Percentiles rank a stretch among this genome's conserved stretches.
phyloP scores from a whole-genome alignment of 176 grass and related monocot genomes.

The Pharus latifolius region DNA sequence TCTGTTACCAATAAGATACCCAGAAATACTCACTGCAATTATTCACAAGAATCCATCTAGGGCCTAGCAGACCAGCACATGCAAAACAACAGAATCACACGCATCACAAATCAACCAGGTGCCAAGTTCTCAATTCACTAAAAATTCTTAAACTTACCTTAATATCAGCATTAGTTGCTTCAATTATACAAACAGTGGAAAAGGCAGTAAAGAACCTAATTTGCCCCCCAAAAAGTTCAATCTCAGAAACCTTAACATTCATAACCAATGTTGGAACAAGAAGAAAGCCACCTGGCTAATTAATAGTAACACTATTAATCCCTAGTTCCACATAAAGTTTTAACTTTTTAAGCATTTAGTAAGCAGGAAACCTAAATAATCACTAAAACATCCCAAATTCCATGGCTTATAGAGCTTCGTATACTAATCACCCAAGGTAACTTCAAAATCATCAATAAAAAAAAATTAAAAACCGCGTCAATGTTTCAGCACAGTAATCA shows the following conservation, averaged over 20 bases:
- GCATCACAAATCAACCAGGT: neutral
- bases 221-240: neutral
- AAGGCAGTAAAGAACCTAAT: neutral
- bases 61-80: neutral
- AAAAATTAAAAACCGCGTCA: neutral
- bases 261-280: neutral
- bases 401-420: too few species aligned
- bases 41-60: neutral
- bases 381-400: neutral
- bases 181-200: neutral
- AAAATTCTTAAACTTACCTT: too few species aligned
- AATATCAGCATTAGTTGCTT: neutral
- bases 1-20: neutral
- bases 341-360: too few species aligned
- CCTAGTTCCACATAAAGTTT: too few species aligned
- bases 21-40: neutral
- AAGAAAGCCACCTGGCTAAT: neutral
- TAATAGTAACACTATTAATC: neutral
- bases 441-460: neutral
- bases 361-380: neutral
- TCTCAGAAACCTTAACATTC: neutral
- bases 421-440: neutral
- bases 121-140: neutral
- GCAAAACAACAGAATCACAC: neutral
- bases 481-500: neutral